Conservation (phyloP, 1,284 basidiomycete species). For the Vanrija sp. region DNA sequence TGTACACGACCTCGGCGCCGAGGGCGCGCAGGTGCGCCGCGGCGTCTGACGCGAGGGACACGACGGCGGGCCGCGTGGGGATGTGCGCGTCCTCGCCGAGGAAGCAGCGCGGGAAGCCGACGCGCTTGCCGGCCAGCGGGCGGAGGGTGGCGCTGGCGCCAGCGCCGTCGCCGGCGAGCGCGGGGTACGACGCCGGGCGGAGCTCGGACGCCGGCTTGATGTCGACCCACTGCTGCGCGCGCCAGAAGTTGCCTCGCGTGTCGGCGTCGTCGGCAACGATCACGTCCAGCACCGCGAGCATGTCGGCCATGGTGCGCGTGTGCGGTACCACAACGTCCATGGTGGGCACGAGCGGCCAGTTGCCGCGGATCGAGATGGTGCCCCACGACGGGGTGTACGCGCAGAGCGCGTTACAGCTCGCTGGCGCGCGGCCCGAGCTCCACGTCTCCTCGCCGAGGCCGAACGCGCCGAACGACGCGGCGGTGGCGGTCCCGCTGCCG, state of each 20-base stretch:
- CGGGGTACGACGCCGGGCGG: not conserved
- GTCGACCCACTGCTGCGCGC: not conserved
- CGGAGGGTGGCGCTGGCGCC: too few relatives aligned
- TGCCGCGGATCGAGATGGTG: constrained; percentile 4
- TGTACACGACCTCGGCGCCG: constrained; percentile 7
- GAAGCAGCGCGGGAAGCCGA: constrained; percentile 5
- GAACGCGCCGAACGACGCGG: constrained; percentile 7
- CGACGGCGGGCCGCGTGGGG: not conserved
- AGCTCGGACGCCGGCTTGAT: not conserved
- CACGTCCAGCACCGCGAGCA: constrained; percentile 3
- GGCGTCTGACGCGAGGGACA: not conserved
- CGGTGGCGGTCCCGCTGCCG: constrained; percentile 7
- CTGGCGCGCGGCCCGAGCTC: constrained; percentile 7
- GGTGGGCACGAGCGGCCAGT: constrained; percentile 10
- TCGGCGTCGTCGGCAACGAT: constrained; percentile 5
- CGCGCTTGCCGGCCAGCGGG: constrained; percentile 1
- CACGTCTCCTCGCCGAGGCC: constrained; percentile 13
- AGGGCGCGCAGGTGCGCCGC: constrained; percentile 1
- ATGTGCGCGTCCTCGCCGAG: constrained; percentile 2
- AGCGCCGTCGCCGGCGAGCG: too few relatives aligned
- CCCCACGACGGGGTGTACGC: constrained; percentile 14
- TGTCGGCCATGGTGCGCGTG: constrained; percentile 8
- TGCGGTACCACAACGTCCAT: constrained; percentile 14
- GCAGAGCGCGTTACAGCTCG: constrained; percentile 6
- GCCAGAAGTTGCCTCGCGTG: constrained; percentile 9